A percentile compares a stretch with the other conserved stretches of the same genome.
Evolutionary conservation across 768 basidiomycete species (phyloP).

Genomic region (Pisolithus albus): DNA sequence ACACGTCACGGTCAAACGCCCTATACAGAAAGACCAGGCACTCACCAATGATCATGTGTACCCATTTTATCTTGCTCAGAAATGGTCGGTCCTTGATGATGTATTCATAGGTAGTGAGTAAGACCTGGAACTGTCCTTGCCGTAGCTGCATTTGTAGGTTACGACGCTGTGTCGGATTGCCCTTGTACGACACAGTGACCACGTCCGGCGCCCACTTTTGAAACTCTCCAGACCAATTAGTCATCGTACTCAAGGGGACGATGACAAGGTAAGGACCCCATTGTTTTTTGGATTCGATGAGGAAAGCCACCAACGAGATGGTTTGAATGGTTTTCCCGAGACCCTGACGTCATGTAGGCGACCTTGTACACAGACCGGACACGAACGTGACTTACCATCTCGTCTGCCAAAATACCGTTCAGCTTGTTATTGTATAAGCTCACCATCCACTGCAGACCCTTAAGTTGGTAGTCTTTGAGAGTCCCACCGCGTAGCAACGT

Average conservation of each 20-base stretch:
- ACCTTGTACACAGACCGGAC: conserved; percentile 1
- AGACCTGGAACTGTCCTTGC: conserved; percentile 79
- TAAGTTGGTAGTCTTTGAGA: conserved; percentile 91
- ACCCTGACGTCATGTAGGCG: conserved; percentile 47
- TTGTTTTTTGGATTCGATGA: conserved; percentile 86
- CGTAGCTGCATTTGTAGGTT: conserved; percentile 73
- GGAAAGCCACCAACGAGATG: conserved; percentile 90
- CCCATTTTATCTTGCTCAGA: conserved; percentile 87
- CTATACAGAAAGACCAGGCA: not conserved
- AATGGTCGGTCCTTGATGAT: conserved; percentile 95
- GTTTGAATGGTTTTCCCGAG: conserved; percentile 94
- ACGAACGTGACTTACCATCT: conserved; percentile 55
- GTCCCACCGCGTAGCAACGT: conserved; percentile 75
- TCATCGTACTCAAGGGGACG: conserved; percentile 93
- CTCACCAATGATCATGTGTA: conserved; percentile 94
- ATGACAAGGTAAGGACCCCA: conserved; percentile 95
- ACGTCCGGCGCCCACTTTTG: conserved; percentile 93
- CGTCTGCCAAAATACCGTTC: conserved; percentile 91
- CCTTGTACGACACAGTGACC: conserved; percentile 80
- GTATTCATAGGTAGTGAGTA: conserved; percentile 94
- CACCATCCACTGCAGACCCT: conserved; percentile 98
- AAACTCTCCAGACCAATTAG: conserved; percentile 95
- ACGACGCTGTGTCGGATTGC: conserved; percentile 79
- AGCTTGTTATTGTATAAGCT: conserved; percentile 94
- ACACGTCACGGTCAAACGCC: conserved; percentile 1